phyloP scores from a whole-genome alignment of 2,329 filamentous ascomycete species.

The Neurospora crassa region DNA sequence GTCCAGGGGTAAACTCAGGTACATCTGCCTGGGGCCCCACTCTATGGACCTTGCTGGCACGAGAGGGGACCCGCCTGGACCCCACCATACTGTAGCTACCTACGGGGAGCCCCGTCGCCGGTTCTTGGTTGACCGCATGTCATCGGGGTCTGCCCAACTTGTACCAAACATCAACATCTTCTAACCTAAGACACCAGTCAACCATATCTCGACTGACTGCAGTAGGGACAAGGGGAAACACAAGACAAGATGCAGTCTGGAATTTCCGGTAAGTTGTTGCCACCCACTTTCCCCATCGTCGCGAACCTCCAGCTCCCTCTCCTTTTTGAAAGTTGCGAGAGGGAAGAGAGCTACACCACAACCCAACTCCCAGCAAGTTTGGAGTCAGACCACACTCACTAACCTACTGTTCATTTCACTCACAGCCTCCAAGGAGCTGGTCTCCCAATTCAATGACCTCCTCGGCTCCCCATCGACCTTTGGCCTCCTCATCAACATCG shows the following conservation, averaged over 20 bases:
- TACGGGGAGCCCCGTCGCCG: background rate
- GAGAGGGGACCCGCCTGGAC: background rate
- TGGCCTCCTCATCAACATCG: conserved; percentile 63
- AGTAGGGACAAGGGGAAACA: background rate
- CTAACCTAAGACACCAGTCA: background rate
- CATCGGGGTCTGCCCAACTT: background rate
- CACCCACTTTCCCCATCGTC: too few species aligned
- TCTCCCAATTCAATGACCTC: conserved; percentile 61
- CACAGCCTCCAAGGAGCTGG: conserved; percentile 67
- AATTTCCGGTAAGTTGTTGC: conserved; percentile 14
- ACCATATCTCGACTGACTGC: background rate
- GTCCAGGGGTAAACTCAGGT: too few species aligned
- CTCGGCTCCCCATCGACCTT: conserved; percentile 53
- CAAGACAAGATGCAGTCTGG: conserved; percentile 17
- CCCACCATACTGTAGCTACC: background rate
- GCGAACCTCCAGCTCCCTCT: background rate
- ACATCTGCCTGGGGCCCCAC: background rate
- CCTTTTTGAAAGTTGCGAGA: too few species aligned
- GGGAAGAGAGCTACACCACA: background rate
- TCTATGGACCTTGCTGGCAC: background rate
- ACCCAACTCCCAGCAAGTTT: too few species aligned
- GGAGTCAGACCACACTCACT: background rate
- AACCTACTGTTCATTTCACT: background rate
- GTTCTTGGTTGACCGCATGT: background rate
- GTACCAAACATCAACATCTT: background rate